phyloP scores from a whole-genome alignment of 2,329 filamentous ascomycete genomes.

The Cladosporium sp. region DNA sequence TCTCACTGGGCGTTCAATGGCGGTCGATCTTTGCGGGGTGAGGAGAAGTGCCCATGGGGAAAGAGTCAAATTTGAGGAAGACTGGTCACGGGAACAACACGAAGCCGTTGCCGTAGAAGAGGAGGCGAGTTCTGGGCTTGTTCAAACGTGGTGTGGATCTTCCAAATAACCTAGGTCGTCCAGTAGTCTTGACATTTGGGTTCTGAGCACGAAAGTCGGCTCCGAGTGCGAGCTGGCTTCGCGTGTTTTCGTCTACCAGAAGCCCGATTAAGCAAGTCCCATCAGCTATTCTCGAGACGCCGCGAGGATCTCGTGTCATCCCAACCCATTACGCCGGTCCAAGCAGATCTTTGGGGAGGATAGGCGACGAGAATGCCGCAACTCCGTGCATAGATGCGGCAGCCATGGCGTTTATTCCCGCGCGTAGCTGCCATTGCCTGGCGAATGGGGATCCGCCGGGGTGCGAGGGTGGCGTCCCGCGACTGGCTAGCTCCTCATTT shows the following conservation, averaged over 20 bases:
- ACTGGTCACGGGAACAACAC: background rate
- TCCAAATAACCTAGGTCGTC: background rate
- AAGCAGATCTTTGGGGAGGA: background rate
- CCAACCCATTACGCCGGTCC: slow-evolving; percentile 2
- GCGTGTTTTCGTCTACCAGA: no score
- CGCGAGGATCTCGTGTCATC: background rate
- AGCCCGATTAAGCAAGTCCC: no score
- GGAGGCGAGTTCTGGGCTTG: background rate
- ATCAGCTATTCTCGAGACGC: background rate
- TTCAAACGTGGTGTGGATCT: background rate
- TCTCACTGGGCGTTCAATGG: slow-evolving; percentile 6
- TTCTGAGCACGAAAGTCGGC: background rate
- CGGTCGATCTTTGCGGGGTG: slow-evolving; percentile 9
- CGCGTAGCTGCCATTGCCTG: background rate
- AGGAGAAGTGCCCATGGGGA: slow-evolving; percentile 6
- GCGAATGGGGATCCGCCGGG: slow-evolving; percentile 4
- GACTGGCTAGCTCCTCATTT: background rate
- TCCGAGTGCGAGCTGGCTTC: background rate
- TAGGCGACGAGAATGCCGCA: slow-evolving; percentile 1
- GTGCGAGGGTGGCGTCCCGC: slow-evolving; percentile 6
- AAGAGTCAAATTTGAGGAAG: background rate
- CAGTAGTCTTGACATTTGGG: background rate
- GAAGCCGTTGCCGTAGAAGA: background rate
- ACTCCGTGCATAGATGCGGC: background rate
- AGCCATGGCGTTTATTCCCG: slow-evolving; percentile 3